A percentile compares a stretch with the other conserved stretches of the same genome.
These are phyloP conservation scores for Eucommia ulmoides DNA, from an alignment of 257 asterid genomes.

Conservation along the genomic window DNA sequence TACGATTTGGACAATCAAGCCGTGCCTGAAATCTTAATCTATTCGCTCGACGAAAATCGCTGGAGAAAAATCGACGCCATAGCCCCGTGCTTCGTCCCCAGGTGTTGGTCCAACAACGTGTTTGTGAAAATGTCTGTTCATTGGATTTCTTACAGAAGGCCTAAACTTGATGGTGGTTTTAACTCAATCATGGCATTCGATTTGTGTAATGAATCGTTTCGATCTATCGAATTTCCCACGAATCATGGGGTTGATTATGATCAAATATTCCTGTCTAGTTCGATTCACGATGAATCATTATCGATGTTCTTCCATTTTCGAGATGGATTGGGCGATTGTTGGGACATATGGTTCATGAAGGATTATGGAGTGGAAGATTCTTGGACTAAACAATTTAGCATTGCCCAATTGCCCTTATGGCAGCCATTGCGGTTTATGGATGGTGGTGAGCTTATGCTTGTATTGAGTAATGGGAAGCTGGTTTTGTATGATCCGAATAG, in stretches of 20 bases:
- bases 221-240: conserved; percentile 18
- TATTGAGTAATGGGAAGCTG: conserved; percentile 14
- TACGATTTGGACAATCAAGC: conserved; percentile 12
- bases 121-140: conserved; percentile 26
- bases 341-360: conserved; percentile 32
- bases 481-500: conserved; percentile 18
- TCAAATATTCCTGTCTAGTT: conserved; percentile 13
- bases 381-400: conserved; percentile 13
- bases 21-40: conserved; percentile 17
- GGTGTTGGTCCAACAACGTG: conserved; percentile 20
- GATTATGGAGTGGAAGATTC: conserved; percentile 21
- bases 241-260: conserved; percentile 9
- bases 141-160: conserved; percentile 23
- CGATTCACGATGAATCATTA: conserved; percentile 16
- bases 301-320: conserved; percentile 16
- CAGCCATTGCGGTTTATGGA: conserved; percentile 19
- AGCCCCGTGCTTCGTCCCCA: conserved; percentile 25
- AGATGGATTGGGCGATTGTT: conserved; percentile 10
- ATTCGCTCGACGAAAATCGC: conserved; percentile 8
- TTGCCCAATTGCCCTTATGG: conserved; percentile 6
- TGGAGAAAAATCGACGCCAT: conserved; percentile 18
- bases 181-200: conserved; percentile 29
- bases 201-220: conserved; percentile 19
- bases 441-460: conserved; percentile 12
- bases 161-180: conserved; percentile 4